phyloP scores from a whole-genome alignment of 345 rosid genomes.

The Rhodamnia argentea region DNA sequence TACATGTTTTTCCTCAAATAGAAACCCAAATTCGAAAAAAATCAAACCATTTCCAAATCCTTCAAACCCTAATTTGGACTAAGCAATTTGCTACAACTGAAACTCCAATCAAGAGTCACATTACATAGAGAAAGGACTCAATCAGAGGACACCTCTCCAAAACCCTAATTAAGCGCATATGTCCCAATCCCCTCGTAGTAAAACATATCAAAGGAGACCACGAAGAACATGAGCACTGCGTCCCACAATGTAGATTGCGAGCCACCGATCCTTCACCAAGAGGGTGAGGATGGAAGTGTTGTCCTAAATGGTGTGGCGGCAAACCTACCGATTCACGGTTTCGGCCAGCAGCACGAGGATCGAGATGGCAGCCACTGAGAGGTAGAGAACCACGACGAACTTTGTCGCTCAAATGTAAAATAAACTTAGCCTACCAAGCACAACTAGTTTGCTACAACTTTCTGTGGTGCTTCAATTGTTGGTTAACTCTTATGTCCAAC shows the following conservation, averaged over 20 bases:
- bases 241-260: conserved; percentile 61
- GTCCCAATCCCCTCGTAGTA: conserved; percentile 91
- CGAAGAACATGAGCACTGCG: conserved; percentile 79
- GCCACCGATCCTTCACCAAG: conserved; percentile 92
- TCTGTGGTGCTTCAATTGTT: not conserved
- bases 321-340: conserved; percentile 92
- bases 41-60: not conserved
- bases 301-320: conserved; percentile 74
- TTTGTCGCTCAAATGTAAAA: too few species aligned
- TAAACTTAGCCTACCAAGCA: not conserved
- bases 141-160: not conserved
- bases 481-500: not conserved
- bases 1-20: too few species aligned
- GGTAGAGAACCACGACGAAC: conserved; percentile 50
- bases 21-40: too few species aligned
- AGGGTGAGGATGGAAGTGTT: conserved; percentile 82
- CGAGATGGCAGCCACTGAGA: conserved; percentile 70
- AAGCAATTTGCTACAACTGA: not conserved
- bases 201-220: conserved; percentile 94
- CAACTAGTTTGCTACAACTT: not conserved
- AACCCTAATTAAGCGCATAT: conserved; percentile 36
- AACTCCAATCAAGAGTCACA: too few species aligned
- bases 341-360: conserved; percentile 95
- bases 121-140: too few species aligned
- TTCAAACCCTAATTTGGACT: not conserved